phyloP scores from a whole-genome alignment of 345 rosid genomes.

The Aethionema arabicum region DNA sequence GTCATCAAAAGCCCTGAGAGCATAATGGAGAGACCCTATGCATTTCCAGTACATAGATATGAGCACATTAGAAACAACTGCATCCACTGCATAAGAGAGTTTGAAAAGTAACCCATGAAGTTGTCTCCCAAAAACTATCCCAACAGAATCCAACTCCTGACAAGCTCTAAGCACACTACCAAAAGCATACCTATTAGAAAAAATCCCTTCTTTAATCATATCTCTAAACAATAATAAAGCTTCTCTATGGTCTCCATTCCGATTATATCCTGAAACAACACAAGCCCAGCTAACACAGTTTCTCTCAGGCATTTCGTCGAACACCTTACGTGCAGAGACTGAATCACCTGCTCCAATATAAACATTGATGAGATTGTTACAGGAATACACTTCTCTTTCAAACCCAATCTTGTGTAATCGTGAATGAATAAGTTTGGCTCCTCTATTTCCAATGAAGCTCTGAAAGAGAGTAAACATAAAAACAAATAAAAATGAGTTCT shows the following conservation, averaged over 20 bases:
- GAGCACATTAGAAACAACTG: conserved; percentile 61
- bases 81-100: conserved; percentile 51
- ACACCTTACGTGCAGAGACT: conserved; percentile 54
- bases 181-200: conserved; percentile 60
- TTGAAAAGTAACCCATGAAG: conserved; percentile 67
- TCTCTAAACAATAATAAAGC: conserved; percentile 50
- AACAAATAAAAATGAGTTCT: background rate
- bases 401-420: conserved; percentile 52
- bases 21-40: conserved; percentile 41
- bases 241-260: conserved; percentile 51
- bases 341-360: conserved; percentile 48
- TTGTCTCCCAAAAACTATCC: conserved; percentile 63
- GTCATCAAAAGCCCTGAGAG: conserved; percentile 61
- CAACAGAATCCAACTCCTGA: conserved; percentile 47
- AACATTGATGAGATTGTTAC: conserved; percentile 65
- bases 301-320: conserved; percentile 71
- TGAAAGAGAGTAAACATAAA: conserved; percentile 8
- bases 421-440: conserved; percentile 52
- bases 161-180: conserved; percentile 75
- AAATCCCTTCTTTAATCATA: conserved; percentile 54
- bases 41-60: conserved; percentile 74
- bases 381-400: conserved; percentile 50
- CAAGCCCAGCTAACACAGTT: conserved; percentile 81
- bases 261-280: conserved; percentile 67
- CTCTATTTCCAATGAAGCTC: conserved; percentile 32